Conservation (phyloP, 805 yeast species). For the Candida patagonica region DNA sequence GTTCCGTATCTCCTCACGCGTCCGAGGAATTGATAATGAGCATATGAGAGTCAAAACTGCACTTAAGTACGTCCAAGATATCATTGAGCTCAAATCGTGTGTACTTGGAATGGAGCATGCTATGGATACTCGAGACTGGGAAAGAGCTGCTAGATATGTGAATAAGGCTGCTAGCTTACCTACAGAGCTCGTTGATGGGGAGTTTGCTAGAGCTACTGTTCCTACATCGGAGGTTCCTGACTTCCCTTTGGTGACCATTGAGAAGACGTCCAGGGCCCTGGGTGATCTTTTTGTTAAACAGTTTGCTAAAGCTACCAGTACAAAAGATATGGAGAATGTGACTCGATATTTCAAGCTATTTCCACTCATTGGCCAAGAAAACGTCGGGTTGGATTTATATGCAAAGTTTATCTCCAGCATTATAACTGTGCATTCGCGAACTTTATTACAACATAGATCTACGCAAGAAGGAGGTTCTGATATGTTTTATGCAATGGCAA, state of each 20-base stretch:
- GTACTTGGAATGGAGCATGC: slow-evolving; percentile 61
- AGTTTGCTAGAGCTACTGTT: slow-evolving; percentile 69
- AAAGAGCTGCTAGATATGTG: slow-evolving; percentile 66
- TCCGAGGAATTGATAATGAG: slow-evolving; percentile 62
- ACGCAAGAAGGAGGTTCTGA: slow-evolving; percentile 16
- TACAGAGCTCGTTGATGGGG: slow-evolving; percentile 42
- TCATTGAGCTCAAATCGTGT: slow-evolving; percentile 55
- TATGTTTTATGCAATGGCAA: slow-evolving; percentile 30
- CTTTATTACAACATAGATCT: slow-evolving; percentile 34
- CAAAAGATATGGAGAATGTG: slow-evolving; percentile 55
- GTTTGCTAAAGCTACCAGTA: slow-evolving; percentile 61
- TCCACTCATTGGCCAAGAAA: slow-evolving; percentile 70
- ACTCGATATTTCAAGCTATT: slow-evolving; percentile 78
- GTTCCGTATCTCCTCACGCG: slow-evolving; percentile 54
- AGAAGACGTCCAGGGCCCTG: slow-evolving; percentile 51
- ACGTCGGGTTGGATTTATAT: slow-evolving; percentile 68
- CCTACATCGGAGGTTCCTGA: slow-evolving; percentile 86
- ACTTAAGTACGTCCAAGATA: slow-evolving; percentile 52
- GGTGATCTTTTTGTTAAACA: slow-evolving; percentile 47
- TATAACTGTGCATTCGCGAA: slow-evolving; percentile 68
- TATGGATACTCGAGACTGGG: slow-evolving; percentile 61
- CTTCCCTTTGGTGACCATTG: slow-evolving; percentile 49
- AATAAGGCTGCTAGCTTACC: slow-evolving; percentile 47
- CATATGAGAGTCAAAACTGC: slow-evolving; percentile 55
- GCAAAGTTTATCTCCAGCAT: slow-evolving; percentile 80